phyloP scores from a whole-genome alignment of 1,284 basidiomycete genomes.

The Phlebopus sp. region DNA sequence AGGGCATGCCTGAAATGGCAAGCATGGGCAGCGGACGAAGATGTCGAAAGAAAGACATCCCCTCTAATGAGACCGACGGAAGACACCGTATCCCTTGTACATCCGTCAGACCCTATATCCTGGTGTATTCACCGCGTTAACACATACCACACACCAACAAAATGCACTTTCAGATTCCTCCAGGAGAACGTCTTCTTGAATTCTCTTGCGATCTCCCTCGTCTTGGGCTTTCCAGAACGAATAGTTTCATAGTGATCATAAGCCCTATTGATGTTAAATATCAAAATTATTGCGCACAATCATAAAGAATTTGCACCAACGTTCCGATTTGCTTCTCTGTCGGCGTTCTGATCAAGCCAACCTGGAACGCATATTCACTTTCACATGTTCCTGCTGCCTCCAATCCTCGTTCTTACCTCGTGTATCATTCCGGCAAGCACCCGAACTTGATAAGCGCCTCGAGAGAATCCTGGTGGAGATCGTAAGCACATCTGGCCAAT shows the following conservation, averaged over 20 bases:
- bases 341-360: constrained; percentile 21
- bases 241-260: constrained; percentile 36
- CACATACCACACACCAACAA: constrained; percentile 40
- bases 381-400: background rate
- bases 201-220: constrained; percentile 16
- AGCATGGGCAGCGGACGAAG: constrained; percentile 23
- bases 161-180: constrained; percentile 33
- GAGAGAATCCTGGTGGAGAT: constrained; percentile 38
- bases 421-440: constrained; percentile 42
- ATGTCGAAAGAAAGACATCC: constrained; percentile 26
- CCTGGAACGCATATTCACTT: constrained; percentile 8
- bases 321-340: constrained; percentile 27
- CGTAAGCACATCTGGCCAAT: background rate
- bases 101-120: background rate
- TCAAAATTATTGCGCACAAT: background rate
- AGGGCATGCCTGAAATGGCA: constrained; percentile 41
- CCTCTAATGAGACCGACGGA: constrained; percentile 30
- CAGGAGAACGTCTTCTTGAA: constrained; percentile 41
- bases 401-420: constrained; percentile 23
- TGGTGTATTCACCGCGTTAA: too few relatives aligned
- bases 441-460: constrained; percentile 46
- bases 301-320: constrained; percentile 10
- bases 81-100: constrained; percentile 42
- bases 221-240: constrained; percentile 10
- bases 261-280: constrained; percentile 28